phyloP scores from a whole-genome alignment of 2,329 filamentous ascomycete genomes.

The Pseudocercospora cruenta region DNA sequence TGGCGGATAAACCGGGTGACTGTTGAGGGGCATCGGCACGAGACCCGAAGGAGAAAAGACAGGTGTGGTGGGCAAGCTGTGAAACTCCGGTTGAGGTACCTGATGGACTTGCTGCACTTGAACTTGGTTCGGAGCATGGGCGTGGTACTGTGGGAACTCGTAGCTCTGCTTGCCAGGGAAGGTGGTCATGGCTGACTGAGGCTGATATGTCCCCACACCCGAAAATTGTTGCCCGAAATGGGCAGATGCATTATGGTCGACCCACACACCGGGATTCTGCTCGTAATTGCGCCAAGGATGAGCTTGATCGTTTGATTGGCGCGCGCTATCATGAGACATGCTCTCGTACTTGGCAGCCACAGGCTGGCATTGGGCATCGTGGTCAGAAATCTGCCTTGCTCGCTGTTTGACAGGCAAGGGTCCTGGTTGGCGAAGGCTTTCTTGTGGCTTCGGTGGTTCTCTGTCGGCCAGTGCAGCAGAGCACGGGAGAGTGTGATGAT shows the following conservation, averaged over 20 bases:
- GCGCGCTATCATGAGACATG: conserved; percentile 8
- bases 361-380: not conserved
- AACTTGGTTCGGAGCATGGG: conserved; percentile 14
- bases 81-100: conserved; percentile 29
- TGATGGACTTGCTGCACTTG: conserved; percentile 25
- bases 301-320: not conserved
- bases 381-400: not conserved
- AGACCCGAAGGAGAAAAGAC: conserved; percentile 21
- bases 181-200: conserved; percentile 2
- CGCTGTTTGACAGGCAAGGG: not conserved
- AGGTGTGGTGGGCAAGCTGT: conserved; percentile 26
- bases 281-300: conserved; percentile 11
- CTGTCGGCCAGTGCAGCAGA: not conserved
- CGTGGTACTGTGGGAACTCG: conserved; percentile 19
- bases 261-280: conserved; percentile 9
- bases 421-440: not conserved
- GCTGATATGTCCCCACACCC: conserved; percentile 7
- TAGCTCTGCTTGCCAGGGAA: conserved; percentile 24
- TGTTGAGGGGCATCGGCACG: conserved; percentile 20
- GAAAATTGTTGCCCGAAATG: conserved; percentile 11
- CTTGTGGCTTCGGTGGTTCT: not conserved
- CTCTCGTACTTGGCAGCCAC: not conserved
- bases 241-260: not conserved
- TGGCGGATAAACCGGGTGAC: conserved; percentile 8
- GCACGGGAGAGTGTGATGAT: conserved; percentile 4